Conservation (phyloP, 2,329 filamentous ascomycete genomes). For the Fusarium camptoceras region DNA sequence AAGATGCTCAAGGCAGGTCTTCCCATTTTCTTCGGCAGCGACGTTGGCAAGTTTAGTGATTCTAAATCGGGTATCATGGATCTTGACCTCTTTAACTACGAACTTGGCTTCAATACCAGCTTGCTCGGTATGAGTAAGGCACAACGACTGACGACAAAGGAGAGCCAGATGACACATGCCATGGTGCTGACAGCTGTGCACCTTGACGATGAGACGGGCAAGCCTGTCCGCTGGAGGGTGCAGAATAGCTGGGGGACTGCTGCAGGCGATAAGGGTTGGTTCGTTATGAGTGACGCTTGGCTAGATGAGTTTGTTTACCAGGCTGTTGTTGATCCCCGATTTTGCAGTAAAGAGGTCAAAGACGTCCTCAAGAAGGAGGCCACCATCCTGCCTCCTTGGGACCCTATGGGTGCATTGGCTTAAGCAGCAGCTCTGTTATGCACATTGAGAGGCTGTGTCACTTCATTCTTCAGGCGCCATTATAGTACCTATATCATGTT, state of each 20-base stretch:
- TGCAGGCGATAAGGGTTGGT: constrained; percentile 82
- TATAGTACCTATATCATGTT: neutral
- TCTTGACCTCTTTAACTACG: constrained; percentile 79
- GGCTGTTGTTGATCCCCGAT: constrained; percentile 81
- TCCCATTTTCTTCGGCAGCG: constrained; percentile 89
- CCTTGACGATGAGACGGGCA: constrained; percentile 70
- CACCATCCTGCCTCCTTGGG: constrained; percentile 79
- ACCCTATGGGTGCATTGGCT: constrained; percentile 82
- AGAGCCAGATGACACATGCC: constrained; percentile 89
- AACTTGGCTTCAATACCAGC: constrained; percentile 83
- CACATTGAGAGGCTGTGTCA: neutral
- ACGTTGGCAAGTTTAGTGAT: constrained; percentile 87
- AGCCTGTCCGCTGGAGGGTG: constrained; percentile 82
- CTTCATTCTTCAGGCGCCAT: neutral
- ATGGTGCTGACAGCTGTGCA: constrained; percentile 93
- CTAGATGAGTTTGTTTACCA: constrained; percentile 88
- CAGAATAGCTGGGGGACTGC: constrained; percentile 85
- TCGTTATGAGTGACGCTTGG: constrained; percentile 87
- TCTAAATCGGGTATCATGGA: constrained; percentile 80
- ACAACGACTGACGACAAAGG: constrained; percentile 77
- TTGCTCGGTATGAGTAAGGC: constrained; percentile 82
- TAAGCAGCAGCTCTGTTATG: constrained; percentile 46
- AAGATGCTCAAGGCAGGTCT: constrained; percentile 81
- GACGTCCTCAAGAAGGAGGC: constrained; percentile 79
- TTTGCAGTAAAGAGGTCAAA: constrained; percentile 72